Percentiles rank a stretch among this genome's conserved stretches.
Evolutionary conservation across 176 grass and related monocot genomes (phyloP).

Genomic region (Eleusine indica): DNA sequence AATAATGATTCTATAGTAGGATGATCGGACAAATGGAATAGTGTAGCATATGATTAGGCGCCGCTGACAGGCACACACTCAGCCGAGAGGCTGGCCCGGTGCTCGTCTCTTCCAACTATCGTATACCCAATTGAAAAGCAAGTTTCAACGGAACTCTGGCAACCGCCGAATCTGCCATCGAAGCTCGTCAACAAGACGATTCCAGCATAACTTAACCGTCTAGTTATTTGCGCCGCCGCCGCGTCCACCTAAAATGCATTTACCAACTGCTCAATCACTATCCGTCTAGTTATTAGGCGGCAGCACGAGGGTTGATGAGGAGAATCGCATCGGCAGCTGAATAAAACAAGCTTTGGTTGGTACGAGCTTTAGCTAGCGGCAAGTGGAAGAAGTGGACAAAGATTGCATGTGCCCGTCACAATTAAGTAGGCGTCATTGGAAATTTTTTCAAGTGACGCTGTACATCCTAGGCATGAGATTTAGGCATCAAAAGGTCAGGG

Average conservation of each 20-base stretch:
- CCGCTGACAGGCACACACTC: conserved; percentile 40
- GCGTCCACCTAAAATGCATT: background rate
- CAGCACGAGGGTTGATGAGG: background rate
- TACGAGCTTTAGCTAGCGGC: background rate
- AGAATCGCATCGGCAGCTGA: background rate
- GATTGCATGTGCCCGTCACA: conserved; percentile 34
- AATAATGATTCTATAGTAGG: background rate
- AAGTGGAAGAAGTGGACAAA: conserved; percentile 30
- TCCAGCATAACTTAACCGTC: background rate
- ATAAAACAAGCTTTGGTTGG: conserved; percentile 28
- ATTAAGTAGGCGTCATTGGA: conserved; percentile 2
- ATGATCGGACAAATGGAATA: conserved; percentile 1
- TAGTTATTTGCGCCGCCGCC: conserved; percentile 10
- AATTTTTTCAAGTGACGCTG: background rate
- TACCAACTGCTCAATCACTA: background rate
- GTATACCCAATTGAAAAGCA: conserved; percentile 31
- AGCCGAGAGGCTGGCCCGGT: conserved; percentile 30
- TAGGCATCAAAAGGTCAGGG: background rate
- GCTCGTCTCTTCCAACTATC: background rate
- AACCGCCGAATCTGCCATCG: conserved; percentile 44
- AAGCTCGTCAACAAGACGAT: background rate
- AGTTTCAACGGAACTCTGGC: conserved; percentile 33
- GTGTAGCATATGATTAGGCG: conserved; percentile 20
- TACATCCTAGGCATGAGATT: conserved; percentile 1
- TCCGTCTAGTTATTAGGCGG: background rate